Conservation (phyloP, 2,329 filamentous ascomycete species). For the Thielaviopsis musarum region DNA sequence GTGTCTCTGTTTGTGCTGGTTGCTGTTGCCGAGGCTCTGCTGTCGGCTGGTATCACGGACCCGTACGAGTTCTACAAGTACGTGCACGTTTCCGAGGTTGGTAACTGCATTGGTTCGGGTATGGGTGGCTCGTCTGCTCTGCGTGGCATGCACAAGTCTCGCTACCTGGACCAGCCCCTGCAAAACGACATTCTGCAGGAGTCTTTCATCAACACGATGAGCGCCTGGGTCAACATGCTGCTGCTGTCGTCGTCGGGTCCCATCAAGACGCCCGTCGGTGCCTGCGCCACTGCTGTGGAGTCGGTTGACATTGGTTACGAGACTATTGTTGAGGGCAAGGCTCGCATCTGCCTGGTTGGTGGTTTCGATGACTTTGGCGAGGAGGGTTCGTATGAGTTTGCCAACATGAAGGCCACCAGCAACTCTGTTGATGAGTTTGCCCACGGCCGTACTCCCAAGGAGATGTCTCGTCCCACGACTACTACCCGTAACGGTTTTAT, state of each 20-base stretch:
- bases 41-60: slow-evolving; percentile 90
- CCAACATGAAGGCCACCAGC: slow-evolving; percentile 99
- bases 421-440: slow-evolving; percentile 94
- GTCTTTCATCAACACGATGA: slow-evolving; percentile 99
- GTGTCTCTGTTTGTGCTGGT: slow-evolving; percentile 92
- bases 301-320: slow-evolving; percentile 96
- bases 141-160: slow-evolving; percentile 95
- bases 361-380: slow-evolving; percentile 99
- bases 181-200: slow-evolving; percentile 99
- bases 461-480: slow-evolving; percentile 96
- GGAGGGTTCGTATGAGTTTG: slow-evolving; percentile 97
- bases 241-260: slow-evolving; percentile 90
- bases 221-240: slow-evolving; percentile 99
- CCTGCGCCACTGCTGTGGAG: slow-evolving; percentile 92
- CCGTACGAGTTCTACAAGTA: slow-evolving; percentile 99
- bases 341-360: slow-evolving; percentile 90
- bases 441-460: slow-evolving; percentile 82
- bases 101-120: slow-evolving; percentile 96
- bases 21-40: slow-evolving; percentile 76
- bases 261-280: slow-evolving; percentile 96
- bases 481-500: slow-evolving; percentile 97
- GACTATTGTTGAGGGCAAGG: slow-evolving; percentile 96
- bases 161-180: slow-evolving; percentile 88
- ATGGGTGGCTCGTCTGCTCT: slow-evolving; percentile 90
- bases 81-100: slow-evolving; percentile 91